Percentiles rank a stretch among this genome's conserved stretches.
Conservation (phyloP, 2,329 filamentous ascomycete genomes). For the Penicillium fuscoglaucum region DNA sequence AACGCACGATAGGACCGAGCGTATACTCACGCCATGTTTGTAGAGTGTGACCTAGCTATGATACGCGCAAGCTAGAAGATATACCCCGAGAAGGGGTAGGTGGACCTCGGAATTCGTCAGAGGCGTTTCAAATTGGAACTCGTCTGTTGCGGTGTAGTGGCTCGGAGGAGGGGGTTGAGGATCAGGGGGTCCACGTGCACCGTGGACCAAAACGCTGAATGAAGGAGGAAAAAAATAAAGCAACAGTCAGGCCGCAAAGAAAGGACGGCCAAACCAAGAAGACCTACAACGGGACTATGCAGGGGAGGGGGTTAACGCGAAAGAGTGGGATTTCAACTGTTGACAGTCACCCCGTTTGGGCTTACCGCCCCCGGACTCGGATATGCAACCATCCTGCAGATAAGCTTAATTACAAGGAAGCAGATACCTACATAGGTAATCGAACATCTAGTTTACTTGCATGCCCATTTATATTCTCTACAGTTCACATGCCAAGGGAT, state of each 20-base stretch:
- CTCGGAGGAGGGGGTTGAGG: slow-evolving; percentile 12
- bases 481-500: neutral
- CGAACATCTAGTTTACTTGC: neutral
- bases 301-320: slow-evolving; percentile 9
- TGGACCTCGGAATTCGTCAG: slow-evolving; percentile 13
- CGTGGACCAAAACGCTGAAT: slow-evolving; percentile 7
- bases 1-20: slow-evolving; percentile 9
- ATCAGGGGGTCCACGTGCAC: slow-evolving; percentile 22
- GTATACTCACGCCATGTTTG: slow-evolving; percentile 51
- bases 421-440: neutral
- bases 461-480: neutral
- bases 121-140: slow-evolving; percentile 13
- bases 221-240: neutral
- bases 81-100: slow-evolving; percentile 30
- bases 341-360: slow-evolving; percentile 26
- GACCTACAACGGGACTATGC: slow-evolving; percentile 4
- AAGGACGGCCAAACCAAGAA: slow-evolving; percentile 3
- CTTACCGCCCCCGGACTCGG: slow-evolving; percentile 24
- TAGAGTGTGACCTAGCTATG: slow-evolving; percentile 19
- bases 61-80: slow-evolving; percentile 15
- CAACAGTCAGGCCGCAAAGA: slow-evolving; percentile 8
- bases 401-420: slow-evolving; percentile 9
- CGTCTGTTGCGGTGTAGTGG: slow-evolving; percentile 10
- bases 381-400: slow-evolving; percentile 7
- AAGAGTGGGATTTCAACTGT: slow-evolving; percentile 22